Evolutionary conservation across 768 basidiomycete genomes (phyloP), one percentile per base, ranked within the genome.

Genomic region (Tulasnella calospora): DNA sequence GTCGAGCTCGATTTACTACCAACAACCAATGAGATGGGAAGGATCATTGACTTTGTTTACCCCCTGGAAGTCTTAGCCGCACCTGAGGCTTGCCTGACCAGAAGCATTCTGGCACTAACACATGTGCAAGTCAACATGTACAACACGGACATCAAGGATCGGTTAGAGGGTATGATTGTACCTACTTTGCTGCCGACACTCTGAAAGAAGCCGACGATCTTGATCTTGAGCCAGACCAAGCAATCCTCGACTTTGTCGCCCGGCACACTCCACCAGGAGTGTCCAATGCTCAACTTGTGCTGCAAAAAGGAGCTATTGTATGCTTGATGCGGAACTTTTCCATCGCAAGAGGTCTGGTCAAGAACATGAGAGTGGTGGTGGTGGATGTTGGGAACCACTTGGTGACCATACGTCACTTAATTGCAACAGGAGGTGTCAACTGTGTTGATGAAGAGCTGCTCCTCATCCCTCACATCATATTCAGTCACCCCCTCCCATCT

Each of bases 321-420:
- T 76, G 79, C 84, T 5, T 80, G 86, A 3, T 87, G 78, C 82
- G 85, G 44, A 87, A 87, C 81, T 83, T 86, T 38, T 83, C 85
- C 0, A 77, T 85, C 1, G 83, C 85, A 9, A 79, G 80, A 0
- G 86, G 86, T 0, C 79, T 87, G 30, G 86, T 86, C 8, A 86
- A 87, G 80, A 87, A 87, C 81, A 82, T 83, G 0, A 80, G 85
- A 1, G 85, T 86, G 8, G 79, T 86, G 10, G 81, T 87, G 0
- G 78, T 79, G 0, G 81, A 82, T 30, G 67, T 86, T 1, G 84
- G 85, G 19, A 33, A 76, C 0, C 79, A 79, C 2, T 75, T 83
- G 27, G 73, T 83, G 15, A 81, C 81, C 21, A 81, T 79, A 0
- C 81, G 82, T 27, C 72, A 3, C 23, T 27, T 84, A 36, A 71